Evolutionary conservation across 805 yeast species (phyloP).

Genomic region (Teunomyces panamensis): DNA sequence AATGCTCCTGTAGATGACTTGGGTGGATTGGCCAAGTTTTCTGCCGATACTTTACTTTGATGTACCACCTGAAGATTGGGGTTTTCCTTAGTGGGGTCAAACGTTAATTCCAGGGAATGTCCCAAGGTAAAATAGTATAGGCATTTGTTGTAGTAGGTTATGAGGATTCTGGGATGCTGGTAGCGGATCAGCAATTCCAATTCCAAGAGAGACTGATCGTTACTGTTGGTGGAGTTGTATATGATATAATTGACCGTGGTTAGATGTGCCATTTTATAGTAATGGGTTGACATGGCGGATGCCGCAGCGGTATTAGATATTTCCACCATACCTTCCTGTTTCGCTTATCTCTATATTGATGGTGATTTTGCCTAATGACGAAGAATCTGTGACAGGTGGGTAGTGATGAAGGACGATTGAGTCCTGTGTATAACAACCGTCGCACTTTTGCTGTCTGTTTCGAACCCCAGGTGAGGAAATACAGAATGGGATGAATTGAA

Average conservation of each 20-base stretch:
- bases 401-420: neutral
- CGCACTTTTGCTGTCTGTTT: neutral
- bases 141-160: slow-evolving; percentile 41
- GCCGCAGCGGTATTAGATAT: slow-evolving; percentile 10
- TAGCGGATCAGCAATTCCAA: slow-evolving; percentile 36
- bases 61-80: slow-evolving; percentile 24
- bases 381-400: neutral
- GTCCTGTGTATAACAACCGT: neutral
- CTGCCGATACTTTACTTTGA: slow-evolving; percentile 20
- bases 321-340: neutral
- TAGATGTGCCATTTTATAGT: slow-evolving; percentile 39
- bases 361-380: neutral
- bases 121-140: slow-evolving; percentile 35
- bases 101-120: slow-evolving; percentile 12
- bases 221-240: slow-evolving; percentile 23
- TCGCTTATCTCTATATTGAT: neutral
- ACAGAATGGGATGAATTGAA: too few relatives aligned
- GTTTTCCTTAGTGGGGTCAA: slow-evolving; percentile 18
- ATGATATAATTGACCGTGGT: slow-evolving; percentile 27
- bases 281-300: slow-evolving; percentile 33
- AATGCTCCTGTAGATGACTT: slow-evolving; percentile 12
- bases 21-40: slow-evolving; percentile 29
- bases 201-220: slow-evolving; percentile 40
- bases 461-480: neutral
- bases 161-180: slow-evolving; percentile 33